phyloP scores from a whole-genome alignment of 225 moss, liverwort and hornwort genomes.

The Bryum argenteum region DNA sequence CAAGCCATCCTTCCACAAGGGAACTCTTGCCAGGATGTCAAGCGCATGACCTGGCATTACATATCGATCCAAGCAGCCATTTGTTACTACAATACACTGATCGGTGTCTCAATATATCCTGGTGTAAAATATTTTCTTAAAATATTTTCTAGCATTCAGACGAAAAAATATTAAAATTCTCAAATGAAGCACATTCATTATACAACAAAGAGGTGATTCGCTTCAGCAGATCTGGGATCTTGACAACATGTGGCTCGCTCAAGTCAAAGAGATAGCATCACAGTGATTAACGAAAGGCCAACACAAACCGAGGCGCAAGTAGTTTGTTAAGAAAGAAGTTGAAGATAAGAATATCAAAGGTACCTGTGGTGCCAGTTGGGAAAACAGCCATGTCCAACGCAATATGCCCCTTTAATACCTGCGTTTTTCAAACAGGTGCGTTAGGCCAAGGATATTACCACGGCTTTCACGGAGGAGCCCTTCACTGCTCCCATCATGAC shows the following conservation, averaged over 20 bases:
- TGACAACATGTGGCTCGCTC: neutral
- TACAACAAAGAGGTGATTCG: neutral
- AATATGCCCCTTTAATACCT: conserved; percentile 86
- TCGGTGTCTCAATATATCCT: neutral
- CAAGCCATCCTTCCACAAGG: conserved; percentile 82
- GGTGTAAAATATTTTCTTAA: neutral
- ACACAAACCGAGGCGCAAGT: neutral
- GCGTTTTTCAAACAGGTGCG: conserved; percentile 32
- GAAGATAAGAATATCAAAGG: neutral
- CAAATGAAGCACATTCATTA: neutral
- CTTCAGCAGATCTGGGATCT: conserved; percentile 16
- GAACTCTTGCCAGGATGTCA: conserved; percentile 82
- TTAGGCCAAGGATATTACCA: conserved; percentile 27
- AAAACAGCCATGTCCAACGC: conserved; percentile 79
- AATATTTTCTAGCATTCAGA: conserved; percentile 1
- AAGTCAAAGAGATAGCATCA: neutral
- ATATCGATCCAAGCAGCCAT: conserved; percentile 18
- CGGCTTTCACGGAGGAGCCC: conserved; percentile 19
- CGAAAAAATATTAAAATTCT: neutral
- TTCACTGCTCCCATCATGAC: conserved; percentile 8
- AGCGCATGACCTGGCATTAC: conserved; percentile 72
- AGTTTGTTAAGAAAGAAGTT: conserved; percentile 1
- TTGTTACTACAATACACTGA: conserved; percentile 15
- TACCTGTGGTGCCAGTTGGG: conserved; percentile 84
- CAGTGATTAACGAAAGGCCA: neutral